These are phyloP conservation scores for Suillus lakei DNA, from an alignment of 768 basidiomycete genomes.

Conservation along the genomic window DNA sequence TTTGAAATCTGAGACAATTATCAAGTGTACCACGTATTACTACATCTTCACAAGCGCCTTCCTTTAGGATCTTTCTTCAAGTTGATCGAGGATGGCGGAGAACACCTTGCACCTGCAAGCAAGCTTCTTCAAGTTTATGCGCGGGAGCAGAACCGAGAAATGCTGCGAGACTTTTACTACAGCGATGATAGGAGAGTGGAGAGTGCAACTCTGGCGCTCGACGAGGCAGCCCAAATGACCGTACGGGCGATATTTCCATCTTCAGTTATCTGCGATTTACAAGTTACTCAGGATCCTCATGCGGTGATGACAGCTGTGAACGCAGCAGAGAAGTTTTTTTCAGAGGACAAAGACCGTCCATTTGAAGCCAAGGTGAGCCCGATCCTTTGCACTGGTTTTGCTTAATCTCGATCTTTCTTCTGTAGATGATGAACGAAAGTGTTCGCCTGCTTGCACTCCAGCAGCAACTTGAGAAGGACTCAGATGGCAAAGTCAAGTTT, in stretches of 20 bases:
- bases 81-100: constrained; percentile 89
- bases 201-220: constrained; percentile 86
- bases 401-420: neutral
- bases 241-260: constrained; percentile 44
- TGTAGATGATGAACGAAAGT: constrained; percentile 91
- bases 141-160: constrained; percentile 85
- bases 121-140: constrained; percentile 89
- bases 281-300: constrained; percentile 62
- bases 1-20: constrained; percentile 5
- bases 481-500: constrained; percentile 76
- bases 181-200: constrained; percentile 96
- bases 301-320: constrained; percentile 76
- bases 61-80: constrained; percentile 93
- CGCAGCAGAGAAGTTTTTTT: constrained; percentile 90
- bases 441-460: constrained; percentile 77
- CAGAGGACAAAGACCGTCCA: constrained; percentile 87
- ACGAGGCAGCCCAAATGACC: constrained; percentile 72
- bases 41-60: constrained; percentile 83
- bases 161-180: constrained; percentile 96
- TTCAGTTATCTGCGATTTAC: neutral
- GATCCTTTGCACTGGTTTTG: neutral
- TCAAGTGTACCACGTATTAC: constrained; percentile 90
- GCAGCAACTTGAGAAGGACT: constrained; percentile 86
- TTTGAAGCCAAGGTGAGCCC: constrained; percentile 89
- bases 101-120: constrained; percentile 72